These are phyloP conservation scores for Suhomyces canberraensis DNA, from an alignment of 805 yeast genomes.

Conservation along the genomic window DNA sequence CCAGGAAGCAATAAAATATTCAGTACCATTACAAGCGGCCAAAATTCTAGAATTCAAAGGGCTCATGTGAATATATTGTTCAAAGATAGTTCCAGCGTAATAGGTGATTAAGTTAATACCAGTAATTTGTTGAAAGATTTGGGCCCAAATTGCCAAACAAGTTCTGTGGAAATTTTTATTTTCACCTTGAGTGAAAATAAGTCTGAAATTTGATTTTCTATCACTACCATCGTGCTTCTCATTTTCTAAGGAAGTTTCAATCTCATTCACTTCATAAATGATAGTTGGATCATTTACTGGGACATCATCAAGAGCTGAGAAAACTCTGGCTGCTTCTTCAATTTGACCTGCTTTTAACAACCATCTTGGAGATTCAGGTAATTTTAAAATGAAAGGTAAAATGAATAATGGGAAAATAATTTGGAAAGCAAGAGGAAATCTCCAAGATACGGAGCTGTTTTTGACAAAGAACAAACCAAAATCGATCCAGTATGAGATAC, in stretches of 20 bases:
- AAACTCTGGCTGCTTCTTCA: conserved; percentile 24
- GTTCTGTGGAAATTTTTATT: conserved; percentile 47
- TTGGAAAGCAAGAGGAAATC: conserved; percentile 34
- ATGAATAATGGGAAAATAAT: conserved; percentile 17
- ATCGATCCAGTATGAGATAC: conserved; percentile 35
- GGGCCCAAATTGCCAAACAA: conserved; percentile 41
- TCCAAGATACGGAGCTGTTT: conserved; percentile 24
- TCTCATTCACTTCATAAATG: conserved; percentile 16
- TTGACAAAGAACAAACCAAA: conserved; percentile 28
- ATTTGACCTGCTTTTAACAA: conserved; percentile 25
- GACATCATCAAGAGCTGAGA: conserved; percentile 7
- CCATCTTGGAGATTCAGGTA: conserved; percentile 49
- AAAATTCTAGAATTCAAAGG: conserved; percentile 39
- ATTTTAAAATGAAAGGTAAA: conserved; percentile 13
- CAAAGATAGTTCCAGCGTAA: conserved; percentile 44
- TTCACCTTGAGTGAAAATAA: conserved; percentile 39
- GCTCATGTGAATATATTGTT: conserved; percentile 27
- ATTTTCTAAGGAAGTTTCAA: conserved; percentile 12
- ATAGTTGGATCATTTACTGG: conserved; percentile 10
- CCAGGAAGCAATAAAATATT: conserved; percentile 38
- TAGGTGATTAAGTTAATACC: conserved; percentile 47
- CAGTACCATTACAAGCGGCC: conserved; percentile 44
- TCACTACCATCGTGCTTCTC: conserved; percentile 18
- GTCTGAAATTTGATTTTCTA: conserved; percentile 19
- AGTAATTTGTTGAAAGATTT: conserved; percentile 47